Percentiles rank a stretch among this genome's conserved stretches.
Evolutionary conservation across 2,329 filamentous ascomycete species (phyloP).

Genomic region (Diplodia mutila): DNA sequence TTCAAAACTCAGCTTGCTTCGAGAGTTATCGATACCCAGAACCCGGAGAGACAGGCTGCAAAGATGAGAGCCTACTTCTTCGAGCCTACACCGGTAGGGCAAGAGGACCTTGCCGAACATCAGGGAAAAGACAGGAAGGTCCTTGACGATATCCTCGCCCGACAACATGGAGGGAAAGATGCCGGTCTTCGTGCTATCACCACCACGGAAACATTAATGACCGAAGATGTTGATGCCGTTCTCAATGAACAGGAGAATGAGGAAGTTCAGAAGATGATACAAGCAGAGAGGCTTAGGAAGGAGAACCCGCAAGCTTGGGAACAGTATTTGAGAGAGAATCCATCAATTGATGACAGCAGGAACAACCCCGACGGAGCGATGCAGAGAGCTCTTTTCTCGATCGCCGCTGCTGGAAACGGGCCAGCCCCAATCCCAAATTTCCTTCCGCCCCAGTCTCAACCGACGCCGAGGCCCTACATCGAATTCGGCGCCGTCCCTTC

Average conservation of each 20-base stretch:
- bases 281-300: constrained; percentile 10
- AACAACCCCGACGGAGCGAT: background rate
- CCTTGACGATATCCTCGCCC: constrained; percentile 65
- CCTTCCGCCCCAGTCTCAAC: background rate
- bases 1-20: constrained; percentile 83
- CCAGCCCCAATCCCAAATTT: background rate
- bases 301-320: constrained; percentile 2
- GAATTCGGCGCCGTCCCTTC: background rate
- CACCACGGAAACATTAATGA: constrained; percentile 73
- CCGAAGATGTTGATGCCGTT: constrained; percentile 61
- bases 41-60: constrained; percentile 68
- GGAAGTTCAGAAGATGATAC: constrained; percentile 51
- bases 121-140: constrained; percentile 63
- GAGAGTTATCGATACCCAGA: constrained; percentile 82
- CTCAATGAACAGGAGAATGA: constrained; percentile 65
- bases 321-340: background rate
- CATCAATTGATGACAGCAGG: constrained; percentile 1
- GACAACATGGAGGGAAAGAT: constrained; percentile 47
- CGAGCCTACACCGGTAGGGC: constrained; percentile 56
- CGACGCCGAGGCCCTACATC: background rate
- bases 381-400: background rate
- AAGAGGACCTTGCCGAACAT: constrained; percentile 58
- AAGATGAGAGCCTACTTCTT: constrained; percentile 60
- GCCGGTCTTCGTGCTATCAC: constrained; percentile 60
- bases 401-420: background rate